Percentiles rank a stretch among this genome's conserved stretches.
Conservation (phyloP, 208 protist species). For the Trypanosoma scelopori region DNA sequence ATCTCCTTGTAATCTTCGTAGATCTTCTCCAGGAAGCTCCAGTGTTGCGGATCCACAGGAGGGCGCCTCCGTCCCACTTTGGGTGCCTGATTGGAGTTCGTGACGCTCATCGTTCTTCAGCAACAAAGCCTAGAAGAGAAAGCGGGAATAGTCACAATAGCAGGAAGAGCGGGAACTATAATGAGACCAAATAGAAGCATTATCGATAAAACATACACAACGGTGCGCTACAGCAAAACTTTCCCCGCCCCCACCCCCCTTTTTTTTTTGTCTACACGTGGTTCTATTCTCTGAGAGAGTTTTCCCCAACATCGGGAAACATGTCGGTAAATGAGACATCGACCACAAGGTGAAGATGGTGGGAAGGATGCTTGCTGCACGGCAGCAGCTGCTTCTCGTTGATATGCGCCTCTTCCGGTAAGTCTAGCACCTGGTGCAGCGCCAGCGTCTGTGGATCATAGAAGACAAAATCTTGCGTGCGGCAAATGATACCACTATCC, state of each 20-base stretch:
- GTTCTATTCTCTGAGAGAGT: constrained; percentile 45
- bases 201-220: neutral
- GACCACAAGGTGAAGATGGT: constrained; percentile 74
- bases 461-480: constrained; percentile 84
- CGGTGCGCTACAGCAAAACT: too few species aligned
- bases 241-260: too few species aligned
- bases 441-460: constrained; percentile 69
- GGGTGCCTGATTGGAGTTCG: neutral
- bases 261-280: too few species aligned
- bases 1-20: constrained; percentile 77
- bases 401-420: constrained; percentile 65
- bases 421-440: constrained; percentile 79
- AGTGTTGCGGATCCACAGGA: constrained; percentile 43
- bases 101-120: neutral
- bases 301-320: constrained; percentile 56
- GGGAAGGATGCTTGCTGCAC: constrained; percentile 65
- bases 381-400: constrained; percentile 61
- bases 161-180: neutral
- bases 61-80: neutral
- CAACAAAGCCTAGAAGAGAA: neutral
- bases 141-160: neutral
- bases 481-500: constrained; percentile 47
- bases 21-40: constrained; percentile 60
- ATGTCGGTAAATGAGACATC: constrained; percentile 85
- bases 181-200: neutral